Evolutionary conservation across 192 early-diverging fungal genomes (phyloP).

Genomic region (Glomus cerebriforme): DNA sequence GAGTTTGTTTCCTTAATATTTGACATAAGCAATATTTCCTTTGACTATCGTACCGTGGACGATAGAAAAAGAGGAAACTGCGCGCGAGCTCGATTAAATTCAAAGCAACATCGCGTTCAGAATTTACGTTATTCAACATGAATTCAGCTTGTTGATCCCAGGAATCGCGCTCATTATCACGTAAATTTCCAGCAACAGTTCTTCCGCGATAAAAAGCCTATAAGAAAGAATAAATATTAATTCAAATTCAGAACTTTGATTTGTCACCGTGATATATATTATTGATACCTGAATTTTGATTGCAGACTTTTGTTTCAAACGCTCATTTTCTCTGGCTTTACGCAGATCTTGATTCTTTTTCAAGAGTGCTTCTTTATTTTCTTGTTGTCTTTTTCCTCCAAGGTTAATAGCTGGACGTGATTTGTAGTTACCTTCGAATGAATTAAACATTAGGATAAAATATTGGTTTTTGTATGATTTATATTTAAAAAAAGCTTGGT

Average conservation of each 20-base stretch:
- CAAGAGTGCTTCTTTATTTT: constrained; percentile 70
- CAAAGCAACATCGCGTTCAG: background rate
- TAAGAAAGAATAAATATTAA: background rate
- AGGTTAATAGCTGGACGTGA: constrained; percentile 77
- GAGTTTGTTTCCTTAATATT: constrained; percentile 29
- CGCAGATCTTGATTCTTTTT: constrained; percentile 73
- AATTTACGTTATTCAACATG: background rate
- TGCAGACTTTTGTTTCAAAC: constrained; percentile 57
- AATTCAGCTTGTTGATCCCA: constrained; percentile 43
- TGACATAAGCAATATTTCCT: constrained; percentile 33
- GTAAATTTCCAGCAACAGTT: constrained; percentile 36
- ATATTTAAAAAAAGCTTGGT: background rate
- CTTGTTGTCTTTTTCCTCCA: constrained; percentile 67
- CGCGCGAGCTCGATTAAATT: constrained; percentile 18
- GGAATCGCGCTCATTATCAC: constrained; percentile 32
- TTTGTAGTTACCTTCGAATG: constrained; percentile 84
- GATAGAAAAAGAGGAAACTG: constrained; percentile 50
- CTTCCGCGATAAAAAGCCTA: constrained; percentile 63
- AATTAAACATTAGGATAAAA: background rate
- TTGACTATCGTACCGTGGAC: constrained; percentile 32
- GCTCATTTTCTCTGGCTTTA: constrained; percentile 68
- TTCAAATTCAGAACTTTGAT: background rate
- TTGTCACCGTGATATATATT: background rate
- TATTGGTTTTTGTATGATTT: background rate
- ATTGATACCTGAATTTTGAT: constrained; percentile 62